Base-by-base conservation (phyloP, 2,329 filamentous ascomycete species). In the Colletotrichum musicola region DNA sequence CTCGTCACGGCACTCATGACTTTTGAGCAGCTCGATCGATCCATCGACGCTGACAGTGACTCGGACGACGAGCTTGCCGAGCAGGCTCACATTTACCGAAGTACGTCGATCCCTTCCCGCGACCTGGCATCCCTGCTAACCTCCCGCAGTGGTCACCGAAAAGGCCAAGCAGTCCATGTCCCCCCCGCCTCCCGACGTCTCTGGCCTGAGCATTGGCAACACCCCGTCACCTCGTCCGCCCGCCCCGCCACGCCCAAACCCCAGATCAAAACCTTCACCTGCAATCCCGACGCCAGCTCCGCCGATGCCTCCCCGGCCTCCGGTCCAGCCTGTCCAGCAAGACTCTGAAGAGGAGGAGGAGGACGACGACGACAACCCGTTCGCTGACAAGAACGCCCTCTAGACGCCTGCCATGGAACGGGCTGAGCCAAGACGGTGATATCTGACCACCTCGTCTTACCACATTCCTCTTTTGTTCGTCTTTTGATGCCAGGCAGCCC, bases 1-100 rank as follows among this genome's bases (percentile, higher is more conserved):
- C 90, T 99, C n/a, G 93, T 98, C 47, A 92, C 92, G 70, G 94
- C 95, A 1, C 86, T 99, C 65, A 97, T 97, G 89, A 93, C 94
- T 0, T 99, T 94, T 76, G 95, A 98, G 80, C 93, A 98, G 74
- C 88, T 98, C 71, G 95, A 99, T 77, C 90, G 91, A 69, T 94
- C 93, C 55, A 92, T 95, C 71, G 92, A 94, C 72, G 89, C 90
- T 6, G 90, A 92, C 76, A 91, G 89, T 72, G 90, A 92, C 77
- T 91, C 89, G 1, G 90, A 92, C 65, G 89, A 91, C 70, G 92
- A 89, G 73, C 77, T 89, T 47, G 89, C 90, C 51, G 89, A 92
- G 75, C 89, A 91, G 77, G 89, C 90, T 42, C 88, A 90, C 74
- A 81, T 88, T 22, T 92, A 90, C 73, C 83, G 87, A 72, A 89